These are phyloP conservation scores for Oryza australiensis DNA, from an alignment of 176 grass and related monocot species.

Conservation along the genomic window DNA sequence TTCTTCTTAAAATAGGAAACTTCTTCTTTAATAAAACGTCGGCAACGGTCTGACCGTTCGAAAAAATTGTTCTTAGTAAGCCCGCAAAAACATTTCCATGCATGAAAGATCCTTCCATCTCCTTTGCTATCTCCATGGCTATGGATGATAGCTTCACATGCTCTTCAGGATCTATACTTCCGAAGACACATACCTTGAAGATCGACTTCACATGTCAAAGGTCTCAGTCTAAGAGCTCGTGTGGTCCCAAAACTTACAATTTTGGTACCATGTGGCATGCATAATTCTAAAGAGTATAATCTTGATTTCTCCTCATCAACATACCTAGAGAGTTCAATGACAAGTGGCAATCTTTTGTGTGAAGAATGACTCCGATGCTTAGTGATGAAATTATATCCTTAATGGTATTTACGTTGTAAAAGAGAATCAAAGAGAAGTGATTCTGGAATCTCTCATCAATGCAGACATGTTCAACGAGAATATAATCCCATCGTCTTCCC, in stretches of 20 bases:
- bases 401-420: not conserved
- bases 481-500: too few relatives aligned
- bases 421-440: too few relatives aligned
- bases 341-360: slow-evolving; percentile 1
- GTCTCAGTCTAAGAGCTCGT: not conserved
- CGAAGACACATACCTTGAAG: not conserved
- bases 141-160: not conserved
- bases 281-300: not conserved
- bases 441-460: too few relatives aligned
- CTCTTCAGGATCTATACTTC: not conserved
- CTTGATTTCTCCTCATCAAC: not conserved
- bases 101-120: not conserved
- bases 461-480: too few relatives aligned
- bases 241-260: not conserved
- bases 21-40: too few relatives aligned
- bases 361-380: not conserved
- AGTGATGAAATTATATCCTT: not conserved
- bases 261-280: not conserved
- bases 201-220: not conserved
- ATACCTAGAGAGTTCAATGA: not conserved
- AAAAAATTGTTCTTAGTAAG: too few relatives aligned
- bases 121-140: not conserved
- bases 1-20: too few relatives aligned
- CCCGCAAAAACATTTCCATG: not conserved
- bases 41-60: too few relatives aligned